These are phyloP conservation scores for Leishmania braziliensis DNA, from an alignment of 208 protist genomes.

Conservation along the genomic window DNA sequence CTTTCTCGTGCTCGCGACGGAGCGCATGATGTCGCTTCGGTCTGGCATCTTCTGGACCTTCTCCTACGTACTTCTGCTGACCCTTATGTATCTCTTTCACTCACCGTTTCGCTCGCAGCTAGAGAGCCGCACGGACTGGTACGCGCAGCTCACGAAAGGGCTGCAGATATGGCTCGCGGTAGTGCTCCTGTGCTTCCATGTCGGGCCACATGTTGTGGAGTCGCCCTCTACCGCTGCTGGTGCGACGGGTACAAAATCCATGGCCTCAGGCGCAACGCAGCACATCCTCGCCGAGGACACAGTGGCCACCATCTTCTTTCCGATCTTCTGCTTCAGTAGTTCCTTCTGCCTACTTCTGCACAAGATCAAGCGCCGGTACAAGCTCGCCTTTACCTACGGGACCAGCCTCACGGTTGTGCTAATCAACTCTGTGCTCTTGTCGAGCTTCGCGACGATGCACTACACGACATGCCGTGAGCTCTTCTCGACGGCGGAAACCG, in stretches of 20 bases:
- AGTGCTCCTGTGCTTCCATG: conserved; percentile 61
- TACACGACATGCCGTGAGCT: conserved; percentile 54
- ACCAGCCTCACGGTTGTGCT: conserved; percentile 46
- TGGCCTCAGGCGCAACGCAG: not conserved
- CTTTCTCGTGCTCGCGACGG: conserved; percentile 13
- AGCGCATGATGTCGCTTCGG: conserved; percentile 16
- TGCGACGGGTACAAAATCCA: not conserved
- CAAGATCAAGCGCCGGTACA: conserved; percentile 66
- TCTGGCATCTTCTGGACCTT: conserved; percentile 49
- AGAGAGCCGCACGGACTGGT: conserved; percentile 51
- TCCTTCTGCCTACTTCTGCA: conserved; percentile 64
- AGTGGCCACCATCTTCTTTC: conserved; percentile 67
- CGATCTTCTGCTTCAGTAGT: conserved; percentile 57
- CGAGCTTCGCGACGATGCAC: conserved; percentile 67
- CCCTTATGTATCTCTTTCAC: conserved; percentile 79
- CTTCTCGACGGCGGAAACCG: conserved; percentile 20
- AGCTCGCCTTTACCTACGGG: conserved; percentile 74
- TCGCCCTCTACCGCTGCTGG: not conserved
- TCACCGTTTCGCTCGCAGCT: conserved; percentile 71
- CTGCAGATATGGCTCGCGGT: conserved; percentile 71
- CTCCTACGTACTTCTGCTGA: conserved; percentile 50
- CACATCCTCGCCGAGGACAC: conserved; percentile 27
- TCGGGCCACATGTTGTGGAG: conserved; percentile 48
- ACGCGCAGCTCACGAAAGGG: conserved; percentile 70
- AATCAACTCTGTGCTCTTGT: conserved; percentile 76